Evolutionary conservation across 2,329 filamentous ascomycete species (phyloP).

Genomic region (Metarhizium guizhouense): DNA sequence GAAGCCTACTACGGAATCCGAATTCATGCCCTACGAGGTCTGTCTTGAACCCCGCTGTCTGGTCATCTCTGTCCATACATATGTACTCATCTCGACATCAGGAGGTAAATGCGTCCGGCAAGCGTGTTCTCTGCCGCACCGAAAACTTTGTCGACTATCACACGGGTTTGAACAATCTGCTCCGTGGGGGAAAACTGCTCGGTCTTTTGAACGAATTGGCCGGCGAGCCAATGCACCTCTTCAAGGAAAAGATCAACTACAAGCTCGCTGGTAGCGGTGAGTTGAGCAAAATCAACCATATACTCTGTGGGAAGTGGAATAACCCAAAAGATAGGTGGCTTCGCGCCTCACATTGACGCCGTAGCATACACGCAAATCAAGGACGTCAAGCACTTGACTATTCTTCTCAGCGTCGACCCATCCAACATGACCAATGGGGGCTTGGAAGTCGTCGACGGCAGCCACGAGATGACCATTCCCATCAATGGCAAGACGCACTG

Average conservation of each 20-base stretch:
- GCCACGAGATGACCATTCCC: constrained; percentile 10
- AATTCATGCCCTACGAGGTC: constrained; percentile 8
- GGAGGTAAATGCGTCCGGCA: constrained; percentile 10
- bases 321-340: too few relatives aligned
- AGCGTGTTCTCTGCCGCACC: constrained; percentile 11
- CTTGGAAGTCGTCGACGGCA: constrained; percentile 10
- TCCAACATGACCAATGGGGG: constrained; percentile 7
- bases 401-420: too few relatives aligned
- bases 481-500: constrained; percentile 9
- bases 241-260: too few relatives aligned
- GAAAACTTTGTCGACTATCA: constrained; percentile 13
- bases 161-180: constrained; percentile 5
- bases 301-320: too few relatives aligned
- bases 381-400: too few relatives aligned
- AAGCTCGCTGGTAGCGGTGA: too few relatives aligned
- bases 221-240: too few relatives aligned
- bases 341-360: too few relatives aligned
- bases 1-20: constrained; percentile 8
- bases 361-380: too few relatives aligned
- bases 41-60: neutral
- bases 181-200: too few relatives aligned
- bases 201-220: too few relatives aligned
- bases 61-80: neutral
- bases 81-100: neutral
- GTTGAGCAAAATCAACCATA: too few relatives aligned